Evolutionary conservation across 75 land plant species (phyloP).

Genomic region (Picea glauca): DNA sequence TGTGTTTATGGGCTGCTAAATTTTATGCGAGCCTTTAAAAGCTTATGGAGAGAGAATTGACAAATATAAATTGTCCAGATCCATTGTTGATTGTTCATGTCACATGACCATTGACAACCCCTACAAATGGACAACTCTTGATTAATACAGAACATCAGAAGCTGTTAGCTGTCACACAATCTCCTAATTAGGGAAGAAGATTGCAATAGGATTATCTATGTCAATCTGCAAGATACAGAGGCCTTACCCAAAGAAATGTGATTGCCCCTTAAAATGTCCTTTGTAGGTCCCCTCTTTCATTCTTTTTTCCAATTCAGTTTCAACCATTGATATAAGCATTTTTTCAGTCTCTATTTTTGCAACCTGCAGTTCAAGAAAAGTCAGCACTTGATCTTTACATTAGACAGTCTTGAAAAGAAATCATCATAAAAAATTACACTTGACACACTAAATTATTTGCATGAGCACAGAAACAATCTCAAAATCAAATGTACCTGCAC

Average conservation of each 20-base stretch:
- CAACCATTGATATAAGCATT: constrained; percentile 96
- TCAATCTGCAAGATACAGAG: neutral
- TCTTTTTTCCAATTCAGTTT: constrained; percentile 78
- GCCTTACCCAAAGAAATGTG: constrained; percentile 90
- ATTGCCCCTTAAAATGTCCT: constrained; percentile 83
- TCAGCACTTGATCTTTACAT: neutral
- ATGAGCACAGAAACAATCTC: neutral
- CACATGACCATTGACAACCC: neutral
- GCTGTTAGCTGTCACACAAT: neutral
- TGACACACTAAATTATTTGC: neutral
- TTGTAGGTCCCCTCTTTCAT: constrained; percentile 56
- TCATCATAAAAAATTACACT: neutral
- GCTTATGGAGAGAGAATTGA: neutral
- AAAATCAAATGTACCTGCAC: constrained; percentile 57
- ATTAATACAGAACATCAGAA: neutral
- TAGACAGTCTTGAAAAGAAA: neutral
- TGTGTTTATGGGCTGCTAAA: neutral
- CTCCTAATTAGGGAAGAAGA: neutral
- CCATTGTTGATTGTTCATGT: neutral
- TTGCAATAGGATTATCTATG: neutral
- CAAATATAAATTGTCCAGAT: neutral
- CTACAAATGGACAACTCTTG: neutral
- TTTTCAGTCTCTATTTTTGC: constrained; percentile 97
- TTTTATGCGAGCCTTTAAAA: neutral
- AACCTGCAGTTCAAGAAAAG: constrained; percentile 39